These are phyloP conservation scores for Beauveria asiatica DNA, from an alignment of 2,329 filamentous ascomycete genomes.

Conservation along the genomic window DNA sequence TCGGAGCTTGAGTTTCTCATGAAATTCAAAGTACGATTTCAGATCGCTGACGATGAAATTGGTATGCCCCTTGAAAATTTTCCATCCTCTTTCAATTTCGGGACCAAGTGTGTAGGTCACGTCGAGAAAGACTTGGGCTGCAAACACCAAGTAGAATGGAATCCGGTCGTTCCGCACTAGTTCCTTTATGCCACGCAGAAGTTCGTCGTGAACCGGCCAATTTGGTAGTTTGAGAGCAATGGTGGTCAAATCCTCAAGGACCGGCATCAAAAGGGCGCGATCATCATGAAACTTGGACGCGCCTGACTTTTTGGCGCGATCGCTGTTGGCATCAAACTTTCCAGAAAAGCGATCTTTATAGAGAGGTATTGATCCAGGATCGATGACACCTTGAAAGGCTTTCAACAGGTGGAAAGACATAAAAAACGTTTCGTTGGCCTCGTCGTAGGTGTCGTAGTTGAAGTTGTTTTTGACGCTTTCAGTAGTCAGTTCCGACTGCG, in stretches of 20 bases:
- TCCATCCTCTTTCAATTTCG: neutral
- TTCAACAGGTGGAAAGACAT: constrained; percentile 16
- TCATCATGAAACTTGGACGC: constrained; percentile 26
- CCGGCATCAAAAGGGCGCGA: constrained; percentile 22
- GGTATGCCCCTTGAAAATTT: neutral
- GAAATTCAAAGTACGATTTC: neutral
- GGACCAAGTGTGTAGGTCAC: constrained; percentile 4
- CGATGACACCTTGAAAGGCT: constrained; percentile 16
- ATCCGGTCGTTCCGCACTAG: constrained; percentile 20
- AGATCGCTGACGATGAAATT: neutral
- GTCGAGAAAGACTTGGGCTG: constrained; percentile 24
- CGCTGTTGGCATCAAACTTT: constrained; percentile 20
- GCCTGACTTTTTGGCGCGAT: constrained; percentile 21
- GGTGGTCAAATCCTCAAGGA: constrained; percentile 16
- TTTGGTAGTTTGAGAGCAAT: constrained; percentile 9
- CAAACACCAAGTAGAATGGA: constrained; percentile 22
- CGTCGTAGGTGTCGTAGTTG: constrained; percentile 16
- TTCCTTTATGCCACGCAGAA: constrained; percentile 21
- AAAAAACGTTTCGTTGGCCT: constrained; percentile 19
- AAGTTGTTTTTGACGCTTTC: constrained; percentile 19
- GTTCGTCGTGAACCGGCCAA: constrained; percentile 21
- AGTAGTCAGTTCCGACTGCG: neutral
- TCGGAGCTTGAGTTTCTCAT: neutral
- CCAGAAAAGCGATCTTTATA: constrained; percentile 20
- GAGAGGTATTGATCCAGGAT: constrained; percentile 14